Evolutionary conservation across 148 eudicot genomes (phyloP).

Genomic region (Chenopodium suecicum): DNA sequence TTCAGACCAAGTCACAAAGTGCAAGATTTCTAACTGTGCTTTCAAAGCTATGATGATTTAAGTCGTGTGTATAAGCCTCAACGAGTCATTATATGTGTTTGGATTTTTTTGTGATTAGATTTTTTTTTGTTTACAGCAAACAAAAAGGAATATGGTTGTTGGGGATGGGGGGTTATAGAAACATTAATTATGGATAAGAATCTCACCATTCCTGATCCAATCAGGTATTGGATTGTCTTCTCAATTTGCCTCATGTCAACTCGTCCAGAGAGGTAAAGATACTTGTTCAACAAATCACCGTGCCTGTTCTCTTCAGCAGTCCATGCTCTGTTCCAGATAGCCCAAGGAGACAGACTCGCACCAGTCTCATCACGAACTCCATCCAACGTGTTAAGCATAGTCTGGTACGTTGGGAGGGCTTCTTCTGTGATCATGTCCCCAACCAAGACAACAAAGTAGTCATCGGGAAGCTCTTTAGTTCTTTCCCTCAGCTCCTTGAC

Average conservation of each 20-base stretch:
- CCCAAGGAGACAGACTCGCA: conserved; percentile 48
- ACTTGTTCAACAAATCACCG: conserved; percentile 50
- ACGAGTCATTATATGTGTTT: not conserved
- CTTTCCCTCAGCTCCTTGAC: conserved; percentile 40
- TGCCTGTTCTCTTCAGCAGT: conserved; percentile 53
- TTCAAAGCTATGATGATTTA: not conserved
- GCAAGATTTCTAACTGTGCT: not conserved
- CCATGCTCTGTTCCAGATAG: conserved; percentile 49
- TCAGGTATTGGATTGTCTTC: conserved; percentile 51
- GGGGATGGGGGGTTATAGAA: not conserved
- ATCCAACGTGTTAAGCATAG: conserved; percentile 47
- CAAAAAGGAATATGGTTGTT: not conserved
- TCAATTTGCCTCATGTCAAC: conserved; percentile 51
- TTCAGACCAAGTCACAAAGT: not conserved
- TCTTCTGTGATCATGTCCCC: conserved; percentile 57
- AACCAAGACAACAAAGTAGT: conserved; percentile 50
- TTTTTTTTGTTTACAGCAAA: no score
- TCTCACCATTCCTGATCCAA: conserved; percentile 52
- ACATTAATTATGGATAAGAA: not conserved
- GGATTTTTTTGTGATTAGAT: no score
- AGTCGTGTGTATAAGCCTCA: not conserved
- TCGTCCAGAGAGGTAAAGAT: conserved; percentile 51
- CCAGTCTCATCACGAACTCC: conserved; percentile 53
- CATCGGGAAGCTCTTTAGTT: conserved; percentile 42
- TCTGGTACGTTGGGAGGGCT: conserved; percentile 54